A percentile compares a stretch with the other conserved stretches of the same genome.
These are phyloP conservation scores for Tausonia pullulans DNA, from an alignment of 1,284 basidiomycete genomes.

Conservation along the genomic window DNA sequence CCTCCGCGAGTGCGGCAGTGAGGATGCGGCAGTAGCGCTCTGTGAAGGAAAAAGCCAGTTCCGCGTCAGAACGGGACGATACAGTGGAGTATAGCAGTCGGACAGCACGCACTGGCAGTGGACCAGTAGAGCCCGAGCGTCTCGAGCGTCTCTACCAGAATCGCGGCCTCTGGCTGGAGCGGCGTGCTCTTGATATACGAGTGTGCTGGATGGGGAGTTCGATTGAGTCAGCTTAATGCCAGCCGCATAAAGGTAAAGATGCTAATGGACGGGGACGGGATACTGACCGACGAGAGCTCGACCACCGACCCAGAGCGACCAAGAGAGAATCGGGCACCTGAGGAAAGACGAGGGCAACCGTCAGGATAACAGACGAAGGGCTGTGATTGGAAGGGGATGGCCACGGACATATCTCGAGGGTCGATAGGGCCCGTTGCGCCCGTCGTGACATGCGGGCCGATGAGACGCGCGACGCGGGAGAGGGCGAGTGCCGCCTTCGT, in stretches of 20 bases:
- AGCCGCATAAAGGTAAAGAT: too few species aligned
- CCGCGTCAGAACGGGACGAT: too few species aligned
- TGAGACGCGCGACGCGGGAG: not conserved
- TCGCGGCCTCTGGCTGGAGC: constrained; percentile 1
- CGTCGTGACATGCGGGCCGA: not conserved
- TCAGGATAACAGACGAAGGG: too few species aligned
- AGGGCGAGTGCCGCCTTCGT: not conserved
- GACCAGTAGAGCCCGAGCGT: constrained; percentile 8
- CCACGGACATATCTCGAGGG: not conserved
- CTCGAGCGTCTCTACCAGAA: constrained; percentile 9
- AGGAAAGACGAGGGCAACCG: not conserved
- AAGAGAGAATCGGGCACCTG: not conserved
- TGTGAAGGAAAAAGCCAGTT: too few species aligned
- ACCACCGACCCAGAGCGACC: constrained; percentile 11
- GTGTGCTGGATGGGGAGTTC: too few species aligned
- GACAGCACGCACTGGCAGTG: not conserved
- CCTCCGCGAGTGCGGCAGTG: too few species aligned
- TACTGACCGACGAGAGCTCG: constrained; percentile 40
- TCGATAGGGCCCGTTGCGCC: constrained; percentile 4
- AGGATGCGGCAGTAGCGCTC: too few species aligned
- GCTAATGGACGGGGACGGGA: too few species aligned
- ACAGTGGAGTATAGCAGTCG: too few species aligned
- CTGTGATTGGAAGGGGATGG: too few species aligned
- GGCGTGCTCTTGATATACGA: not conserved
- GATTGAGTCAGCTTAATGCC: too few species aligned